Evolutionary conservation across 1,139 yeast genomes (phyloP).

Genomic region (Sugiyamaella novakii): DNA sequence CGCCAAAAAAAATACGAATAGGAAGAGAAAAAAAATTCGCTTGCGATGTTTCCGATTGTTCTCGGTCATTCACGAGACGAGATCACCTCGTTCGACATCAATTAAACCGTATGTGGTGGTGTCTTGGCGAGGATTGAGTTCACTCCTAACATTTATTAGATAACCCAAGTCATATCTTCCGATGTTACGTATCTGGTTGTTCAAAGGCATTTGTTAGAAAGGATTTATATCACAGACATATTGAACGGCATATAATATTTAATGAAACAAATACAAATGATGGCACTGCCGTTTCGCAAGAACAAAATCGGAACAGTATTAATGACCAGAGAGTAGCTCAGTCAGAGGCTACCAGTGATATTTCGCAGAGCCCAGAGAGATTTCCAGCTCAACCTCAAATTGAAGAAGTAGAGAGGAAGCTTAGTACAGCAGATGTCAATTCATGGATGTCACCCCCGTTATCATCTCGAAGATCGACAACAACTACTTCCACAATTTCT

Average conservation of each 20-base stretch:
- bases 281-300: not conserved
- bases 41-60: slow-evolving; percentile 49
- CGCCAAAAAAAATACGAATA: slow-evolving; percentile 23
- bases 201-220: slow-evolving; percentile 61
- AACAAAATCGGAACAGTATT: not conserved
- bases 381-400: no score
- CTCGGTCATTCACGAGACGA: slow-evolving; percentile 50
- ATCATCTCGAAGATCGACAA: not conserved
- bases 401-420: no score
- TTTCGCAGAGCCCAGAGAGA: not conserved
- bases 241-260: slow-evolving; percentile 11
- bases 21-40: slow-evolving; percentile 39
- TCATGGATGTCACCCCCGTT: slow-evolving; percentile 1
- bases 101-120: slow-evolving; percentile 35
- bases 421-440: not conserved
- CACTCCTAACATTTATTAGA: slow-evolving; percentile 16
- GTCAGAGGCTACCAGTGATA: not conserved
- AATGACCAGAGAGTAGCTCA: not conserved
- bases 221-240: slow-evolving; percentile 55
- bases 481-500: no score
- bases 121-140: not conserved
- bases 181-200: slow-evolving; percentile 54
- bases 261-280: not conserved
- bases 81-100: slow-evolving; percentile 48
- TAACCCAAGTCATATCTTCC: slow-evolving; percentile 48